Conservation (phyloP, 495 filamentous ascomycete genomes). For the Xylaria curta region DNA sequence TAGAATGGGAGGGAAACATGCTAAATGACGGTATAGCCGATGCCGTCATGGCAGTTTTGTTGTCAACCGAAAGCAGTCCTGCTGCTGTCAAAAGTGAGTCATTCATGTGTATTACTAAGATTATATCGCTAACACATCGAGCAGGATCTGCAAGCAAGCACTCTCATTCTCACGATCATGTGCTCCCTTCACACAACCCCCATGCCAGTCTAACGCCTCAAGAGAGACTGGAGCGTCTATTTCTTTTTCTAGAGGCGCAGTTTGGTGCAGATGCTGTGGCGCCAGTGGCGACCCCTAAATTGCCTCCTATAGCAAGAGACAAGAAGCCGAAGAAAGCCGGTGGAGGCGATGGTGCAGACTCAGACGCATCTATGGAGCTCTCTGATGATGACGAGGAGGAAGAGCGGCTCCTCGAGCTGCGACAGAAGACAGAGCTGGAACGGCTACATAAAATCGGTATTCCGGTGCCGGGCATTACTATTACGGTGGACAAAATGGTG, state of each 20-base stretch:
- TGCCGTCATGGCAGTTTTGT: slow-evolving; percentile 87
- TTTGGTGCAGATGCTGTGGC: slow-evolving; percentile 79
- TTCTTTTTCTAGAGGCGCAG: slow-evolving; percentile 96
- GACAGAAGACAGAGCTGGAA: slow-evolving; percentile 61
- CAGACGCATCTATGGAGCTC: slow-evolving; percentile 49
- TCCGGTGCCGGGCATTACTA: slow-evolving; percentile 84
- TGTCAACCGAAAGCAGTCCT: slow-evolving; percentile 88
- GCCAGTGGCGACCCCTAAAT: slow-evolving; percentile 73
- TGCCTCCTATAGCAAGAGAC: slow-evolving; percentile 43
- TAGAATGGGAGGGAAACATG: slow-evolving; percentile 98
- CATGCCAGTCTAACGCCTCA: slow-evolving; percentile 72
- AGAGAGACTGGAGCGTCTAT: slow-evolving; percentile 80
- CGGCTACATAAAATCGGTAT: slow-evolving; percentile 81
- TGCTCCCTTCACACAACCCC: slow-evolving; percentile 63
- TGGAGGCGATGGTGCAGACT: slow-evolving; percentile 34
- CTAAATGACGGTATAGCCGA: slow-evolving; percentile 97
- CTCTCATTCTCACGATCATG: slow-evolving; percentile 59
- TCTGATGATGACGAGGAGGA: slow-evolving; percentile 51
- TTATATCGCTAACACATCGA: slow-evolving; percentile 32
- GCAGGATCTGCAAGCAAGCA: slow-evolving; percentile 60
- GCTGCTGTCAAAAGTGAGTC: slow-evolving; percentile 89
- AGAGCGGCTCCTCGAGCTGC: slow-evolving; percentile 45
- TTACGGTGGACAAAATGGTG: slow-evolving; percentile 85
- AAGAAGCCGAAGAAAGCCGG: slow-evolving; percentile 41
- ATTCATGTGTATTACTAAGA: background rate